phyloP scores from a whole-genome alignment of 176 grass and related monocot genomes.

The Lolium multiflorum region DNA sequence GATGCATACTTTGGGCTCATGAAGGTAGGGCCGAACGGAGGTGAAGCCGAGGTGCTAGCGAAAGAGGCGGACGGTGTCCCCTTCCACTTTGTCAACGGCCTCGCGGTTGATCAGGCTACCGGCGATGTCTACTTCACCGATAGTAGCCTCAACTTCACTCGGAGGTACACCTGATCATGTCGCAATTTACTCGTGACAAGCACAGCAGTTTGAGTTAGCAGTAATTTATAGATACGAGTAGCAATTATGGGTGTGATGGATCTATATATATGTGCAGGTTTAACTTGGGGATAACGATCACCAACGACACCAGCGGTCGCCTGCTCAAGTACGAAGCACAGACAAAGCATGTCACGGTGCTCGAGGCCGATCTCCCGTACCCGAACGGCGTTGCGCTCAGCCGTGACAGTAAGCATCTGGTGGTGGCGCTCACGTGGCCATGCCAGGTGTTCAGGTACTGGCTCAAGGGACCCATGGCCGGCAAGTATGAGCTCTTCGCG shows the following conservation, averaged over 20 bases:
- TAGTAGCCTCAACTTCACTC: slow-evolving; percentile 48
- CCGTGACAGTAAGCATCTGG: slow-evolving; percentile 46
- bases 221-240: no score
- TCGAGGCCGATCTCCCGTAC: slow-evolving; percentile 31
- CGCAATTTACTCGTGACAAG: background rate
- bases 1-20: slow-evolving; percentile 65
- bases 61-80: slow-evolving; percentile 40
- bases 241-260: background rate
- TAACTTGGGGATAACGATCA: background rate
- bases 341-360: slow-evolving; percentile 35
- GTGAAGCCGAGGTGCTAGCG: slow-evolving; percentile 36
- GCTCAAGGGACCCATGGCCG: slow-evolving; percentile 38
- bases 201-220: background rate
- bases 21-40: slow-evolving; percentile 47
- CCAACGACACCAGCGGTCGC: slow-evolving; percentile 43
- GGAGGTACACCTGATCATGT: background rate
- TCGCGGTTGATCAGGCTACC: slow-evolving; percentile 62
- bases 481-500: slow-evolving; percentile 44
- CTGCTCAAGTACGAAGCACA: slow-evolving; percentile 50
- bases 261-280: slow-evolving; percentile 40
- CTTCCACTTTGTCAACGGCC: slow-evolving; percentile 65
- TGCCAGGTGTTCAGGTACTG: slow-evolving; percentile 55
- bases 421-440: slow-evolving; percentile 42
- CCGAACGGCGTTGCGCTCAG: slow-evolving; percentile 58
- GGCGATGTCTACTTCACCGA: slow-evolving; percentile 66